These are phyloP conservation scores for Aschersonia sp. DNA, from an alignment of 2,329 filamentous ascomycete genomes.

Conservation along the genomic window DNA sequence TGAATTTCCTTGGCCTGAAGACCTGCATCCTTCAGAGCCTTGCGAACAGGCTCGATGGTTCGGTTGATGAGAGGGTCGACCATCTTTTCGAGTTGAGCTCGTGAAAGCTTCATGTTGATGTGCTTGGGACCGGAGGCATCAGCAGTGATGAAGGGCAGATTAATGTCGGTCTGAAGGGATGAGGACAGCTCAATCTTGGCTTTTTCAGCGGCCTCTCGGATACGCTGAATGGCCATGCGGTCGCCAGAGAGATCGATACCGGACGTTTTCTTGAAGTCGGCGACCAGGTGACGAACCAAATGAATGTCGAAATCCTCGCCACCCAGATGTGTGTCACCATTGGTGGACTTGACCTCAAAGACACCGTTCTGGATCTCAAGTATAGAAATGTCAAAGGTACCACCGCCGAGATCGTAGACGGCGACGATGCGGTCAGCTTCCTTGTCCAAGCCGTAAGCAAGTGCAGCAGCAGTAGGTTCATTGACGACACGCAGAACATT, in stretches of 20 bases:
- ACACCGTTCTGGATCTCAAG: conserved; percentile 96
- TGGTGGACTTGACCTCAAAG: conserved; percentile 98
- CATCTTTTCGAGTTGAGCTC: conserved; percentile 83
- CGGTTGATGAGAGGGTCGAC: conserved; percentile 77
- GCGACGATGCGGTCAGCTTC: conserved; percentile 78
- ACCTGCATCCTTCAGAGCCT: conserved; percentile 91
- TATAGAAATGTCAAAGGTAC: conserved; percentile 97
- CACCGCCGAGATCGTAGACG: conserved; percentile 95
- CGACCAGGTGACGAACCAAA: conserved; percentile 83
- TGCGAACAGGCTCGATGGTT: conserved; percentile 86
- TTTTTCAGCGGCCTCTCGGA: conserved; percentile 97
- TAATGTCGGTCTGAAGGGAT: conserved; percentile 90
- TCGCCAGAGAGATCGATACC: conserved; percentile 80
- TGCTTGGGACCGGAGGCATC: conserved; percentile 93
- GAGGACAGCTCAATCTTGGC: conserved; percentile 98
- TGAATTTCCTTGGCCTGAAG: conserved; percentile 88
- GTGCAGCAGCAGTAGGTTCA: conserved; percentile 89
- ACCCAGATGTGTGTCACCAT: conserved; percentile 95
- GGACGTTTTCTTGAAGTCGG: conserved; percentile 93
- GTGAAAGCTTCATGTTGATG: conserved; percentile 91
- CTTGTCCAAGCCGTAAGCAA: conserved; percentile 95
- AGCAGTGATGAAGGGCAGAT: conserved; percentile 96
- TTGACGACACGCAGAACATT: conserved; percentile 97
- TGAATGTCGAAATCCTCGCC: conserved; percentile 96
- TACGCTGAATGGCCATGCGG: conserved; percentile 98